Conservation (phyloP, 176 grass and related monocot genomes). For the Saccharum spontaneum region DNA sequence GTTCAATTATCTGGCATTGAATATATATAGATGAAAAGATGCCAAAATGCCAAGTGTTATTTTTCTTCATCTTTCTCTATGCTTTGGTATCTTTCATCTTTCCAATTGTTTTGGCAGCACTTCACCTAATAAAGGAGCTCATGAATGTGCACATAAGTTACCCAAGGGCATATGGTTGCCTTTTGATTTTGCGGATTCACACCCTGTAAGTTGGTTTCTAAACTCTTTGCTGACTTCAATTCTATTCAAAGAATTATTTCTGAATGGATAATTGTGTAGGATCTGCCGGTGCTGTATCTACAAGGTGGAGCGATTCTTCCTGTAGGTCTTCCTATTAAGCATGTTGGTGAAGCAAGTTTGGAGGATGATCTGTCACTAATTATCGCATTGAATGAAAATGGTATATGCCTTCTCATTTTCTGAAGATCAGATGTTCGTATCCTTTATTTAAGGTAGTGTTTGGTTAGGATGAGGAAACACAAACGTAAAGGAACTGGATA, state of each 20-base stretch:
- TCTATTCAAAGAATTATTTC: not conserved
- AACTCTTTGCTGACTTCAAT: slow-evolving; percentile 12
- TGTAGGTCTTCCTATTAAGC: slow-evolving; percentile 69
- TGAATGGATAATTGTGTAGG: slow-evolving; percentile 47
- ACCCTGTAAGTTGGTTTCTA: slow-evolving; percentile 66
- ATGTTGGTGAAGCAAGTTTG: slow-evolving; percentile 82
- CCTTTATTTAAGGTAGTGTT: not conserved
- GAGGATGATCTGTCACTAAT: slow-evolving; percentile 85
- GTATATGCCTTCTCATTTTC: slow-evolving; percentile 34
- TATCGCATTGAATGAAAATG: slow-evolving; percentile 86
- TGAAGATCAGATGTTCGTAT: slow-evolving; percentile 15
- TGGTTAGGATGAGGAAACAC: not conserved
- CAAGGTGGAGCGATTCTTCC: slow-evolving; percentile 90
- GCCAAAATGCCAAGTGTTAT: not conserved
- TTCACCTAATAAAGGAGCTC: slow-evolving; percentile 61
- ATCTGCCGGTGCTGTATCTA: slow-evolving; percentile 80
- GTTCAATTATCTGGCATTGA: not conserved
- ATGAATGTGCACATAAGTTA: slow-evolving; percentile 64
- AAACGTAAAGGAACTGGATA: not conserved
- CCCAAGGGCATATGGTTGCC: slow-evolving; percentile 79
- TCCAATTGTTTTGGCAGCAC: slow-evolving; percentile 56
- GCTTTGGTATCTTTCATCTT: not conserved
- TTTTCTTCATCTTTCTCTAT: not conserved
- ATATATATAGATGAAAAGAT: slow-evolving; percentile 7
- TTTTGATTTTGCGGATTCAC: slow-evolving; percentile 92